Conservation (phyloP, 768 basidiomycete species). For the Leucogyrophana mollusca region DNA sequence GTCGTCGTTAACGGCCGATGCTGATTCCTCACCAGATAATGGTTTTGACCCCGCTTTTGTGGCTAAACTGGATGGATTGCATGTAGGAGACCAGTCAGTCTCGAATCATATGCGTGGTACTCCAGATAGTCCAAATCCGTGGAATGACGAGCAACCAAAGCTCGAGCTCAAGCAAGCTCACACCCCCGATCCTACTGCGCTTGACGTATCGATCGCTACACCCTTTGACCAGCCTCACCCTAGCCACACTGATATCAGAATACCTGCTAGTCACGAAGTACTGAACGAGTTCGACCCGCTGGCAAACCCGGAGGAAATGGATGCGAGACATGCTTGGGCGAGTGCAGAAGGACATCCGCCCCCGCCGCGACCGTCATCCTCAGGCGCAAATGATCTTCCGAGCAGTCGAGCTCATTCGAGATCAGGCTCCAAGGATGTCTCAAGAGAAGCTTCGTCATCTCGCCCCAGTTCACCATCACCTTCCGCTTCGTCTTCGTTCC, state of each 20-base stretch:
- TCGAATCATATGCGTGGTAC: no score
- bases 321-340: constrained; percentile 66
- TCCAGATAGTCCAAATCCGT: constrained; percentile 13
- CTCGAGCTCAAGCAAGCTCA: constrained; percentile 11
- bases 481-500: constrained; percentile 40
- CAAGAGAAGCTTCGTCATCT: constrained; percentile 4
- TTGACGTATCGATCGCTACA: constrained; percentile 39
- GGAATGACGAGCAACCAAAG: constrained; percentile 15
- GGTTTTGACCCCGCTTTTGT: no score
- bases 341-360: constrained; percentile 62
- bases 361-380: constrained; percentile 33
- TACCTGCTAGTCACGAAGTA: constrained; percentile 34
- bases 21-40: no score
- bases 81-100: no score
- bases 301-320: constrained; percentile 52
- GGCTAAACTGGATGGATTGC: no score
- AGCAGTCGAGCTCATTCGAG: constrained; percentile 6
- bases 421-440: constrained; percentile 8
- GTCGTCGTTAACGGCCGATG: no score
- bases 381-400: not conserved
- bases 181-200: constrained; percentile 43
- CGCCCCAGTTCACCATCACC: constrained; percentile 21
- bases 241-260: constrained; percentile 9
- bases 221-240: constrained; percentile 21
- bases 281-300: constrained; percentile 72